Conservation (phyloP, 805 yeast species). For the Suhomyces vadensis region DNA sequence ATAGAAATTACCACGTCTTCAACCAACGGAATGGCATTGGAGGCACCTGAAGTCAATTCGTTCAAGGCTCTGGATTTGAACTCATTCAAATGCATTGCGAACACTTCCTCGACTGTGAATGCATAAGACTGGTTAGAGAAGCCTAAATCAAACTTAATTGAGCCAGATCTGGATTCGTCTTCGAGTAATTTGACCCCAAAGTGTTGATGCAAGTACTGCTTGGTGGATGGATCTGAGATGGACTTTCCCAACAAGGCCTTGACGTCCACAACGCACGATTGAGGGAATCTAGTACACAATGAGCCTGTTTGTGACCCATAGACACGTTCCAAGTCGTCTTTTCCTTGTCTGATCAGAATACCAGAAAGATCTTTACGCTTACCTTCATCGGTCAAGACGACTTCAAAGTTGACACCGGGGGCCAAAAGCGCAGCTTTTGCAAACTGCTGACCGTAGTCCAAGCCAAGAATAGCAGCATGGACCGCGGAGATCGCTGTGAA, state of each 20-base stretch:
- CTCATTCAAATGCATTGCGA: constrained; percentile 80
- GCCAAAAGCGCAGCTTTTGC: constrained; percentile 88
- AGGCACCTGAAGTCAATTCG: constrained; percentile 39
- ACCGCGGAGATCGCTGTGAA: constrained; percentile 7
- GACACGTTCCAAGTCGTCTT: constrained; percentile 56
- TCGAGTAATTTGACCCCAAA: constrained; percentile 57
- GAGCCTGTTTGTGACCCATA: constrained; percentile 78
- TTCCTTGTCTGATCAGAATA: constrained; percentile 52
- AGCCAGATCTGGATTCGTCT: constrained; percentile 40
- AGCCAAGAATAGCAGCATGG: constrained; percentile 72
- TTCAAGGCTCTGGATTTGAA: constrained; percentile 63
- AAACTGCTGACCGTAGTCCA: constrained; percentile 87
- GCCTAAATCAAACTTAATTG: constrained; percentile 58
- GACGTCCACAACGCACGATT: constrained; percentile 60
- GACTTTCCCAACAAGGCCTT: constrained; percentile 73
- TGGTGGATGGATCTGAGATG: constrained; percentile 46
- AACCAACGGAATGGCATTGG: constrained; percentile 45
- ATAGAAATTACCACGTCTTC: constrained; percentile 73
- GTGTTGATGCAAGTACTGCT: constrained; percentile 52
- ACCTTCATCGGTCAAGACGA: constrained; percentile 85
- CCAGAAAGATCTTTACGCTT: constrained; percentile 89
- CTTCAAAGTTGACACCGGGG: constrained; percentile 85
- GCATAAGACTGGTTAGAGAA: constrained; percentile 29
- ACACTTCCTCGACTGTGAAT: constrained; percentile 67
- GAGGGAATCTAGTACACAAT: constrained; percentile 72